Conservation (phyloP, 148 eudicot species). For the Rhododendron williamsianum region DNA sequence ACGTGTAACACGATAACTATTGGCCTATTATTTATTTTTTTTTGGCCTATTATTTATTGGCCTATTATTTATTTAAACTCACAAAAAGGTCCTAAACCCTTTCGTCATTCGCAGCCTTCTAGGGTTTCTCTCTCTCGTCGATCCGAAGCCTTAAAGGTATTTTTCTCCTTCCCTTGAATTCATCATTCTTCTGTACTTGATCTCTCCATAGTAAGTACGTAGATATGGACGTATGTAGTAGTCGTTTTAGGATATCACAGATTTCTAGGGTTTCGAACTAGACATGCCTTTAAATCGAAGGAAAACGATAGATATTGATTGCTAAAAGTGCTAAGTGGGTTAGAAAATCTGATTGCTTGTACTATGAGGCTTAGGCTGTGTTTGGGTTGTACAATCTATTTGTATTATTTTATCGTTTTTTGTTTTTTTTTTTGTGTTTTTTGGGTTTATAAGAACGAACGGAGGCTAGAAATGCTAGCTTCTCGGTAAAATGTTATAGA, state of each 20-base stretch:
- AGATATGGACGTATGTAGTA: background rate
- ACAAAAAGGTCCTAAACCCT: background rate
- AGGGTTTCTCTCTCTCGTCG: background rate
- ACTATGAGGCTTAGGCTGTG: background rate
- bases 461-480: background rate
- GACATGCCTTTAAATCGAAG: background rate
- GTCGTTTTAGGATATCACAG: background rate
- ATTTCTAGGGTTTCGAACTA: background rate
- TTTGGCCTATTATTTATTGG: too few relatives aligned
- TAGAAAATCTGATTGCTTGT: background rate
- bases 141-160: background rate
- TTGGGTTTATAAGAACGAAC: background rate
- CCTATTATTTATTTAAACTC: background rate
- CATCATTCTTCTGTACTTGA: background rate
- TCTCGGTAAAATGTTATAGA: background rate
- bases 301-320: background rate
- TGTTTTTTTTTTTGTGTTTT: background rate
- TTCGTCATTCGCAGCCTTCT: background rate
- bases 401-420: background rate
- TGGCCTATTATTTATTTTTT: background rate
- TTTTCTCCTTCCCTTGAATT: background rate
- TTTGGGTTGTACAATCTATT: background rate
- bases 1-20: background rate
- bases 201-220: background rate
- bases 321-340: background rate